phyloP scores from a whole-genome alignment of 2,329 filamentous ascomycete genomes.

The Monosporascus cannonballus region DNA sequence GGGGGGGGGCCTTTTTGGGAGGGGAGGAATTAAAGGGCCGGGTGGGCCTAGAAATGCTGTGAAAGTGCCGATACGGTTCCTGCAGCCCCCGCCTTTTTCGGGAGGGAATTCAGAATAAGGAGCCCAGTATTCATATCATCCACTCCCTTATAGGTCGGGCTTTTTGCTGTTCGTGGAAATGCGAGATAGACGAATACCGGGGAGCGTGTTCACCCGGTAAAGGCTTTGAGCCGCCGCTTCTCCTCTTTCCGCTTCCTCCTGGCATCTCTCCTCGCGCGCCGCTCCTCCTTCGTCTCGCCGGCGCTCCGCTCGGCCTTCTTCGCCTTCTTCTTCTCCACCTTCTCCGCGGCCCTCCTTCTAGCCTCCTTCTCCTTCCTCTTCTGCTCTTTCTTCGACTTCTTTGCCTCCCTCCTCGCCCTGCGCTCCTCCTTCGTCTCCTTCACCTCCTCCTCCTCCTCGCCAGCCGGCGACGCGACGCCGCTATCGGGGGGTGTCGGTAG shows the following conservation, averaged over 20 bases:
- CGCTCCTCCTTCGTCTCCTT: constrained; percentile 27
- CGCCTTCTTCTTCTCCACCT: constrained; percentile 19
- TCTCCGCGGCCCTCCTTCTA: constrained; percentile 24
- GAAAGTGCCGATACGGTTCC: too few relatives aligned
- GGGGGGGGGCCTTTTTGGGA: too few relatives aligned
- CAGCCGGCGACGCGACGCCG: constrained; percentile 21
- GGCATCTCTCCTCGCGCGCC: constrained; percentile 36
- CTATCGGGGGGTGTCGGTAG: constrained; percentile 26
- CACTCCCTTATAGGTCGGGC: too few relatives aligned
- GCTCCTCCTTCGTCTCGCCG: constrained; percentile 40
- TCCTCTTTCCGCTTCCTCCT: constrained; percentile 33
- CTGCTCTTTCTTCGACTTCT: constrained; percentile 26
- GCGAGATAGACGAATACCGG: too few relatives aligned
- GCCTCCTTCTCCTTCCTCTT: constrained; percentile 17
- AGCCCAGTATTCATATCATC: too few relatives aligned
- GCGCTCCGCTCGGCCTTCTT: constrained; percentile 17
- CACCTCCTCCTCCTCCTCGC: constrained; percentile 27
- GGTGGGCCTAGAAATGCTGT: too few relatives aligned
- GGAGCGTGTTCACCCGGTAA: constrained; percentile 6
- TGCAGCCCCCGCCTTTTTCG: too few relatives aligned
- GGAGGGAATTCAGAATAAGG: too few relatives aligned
- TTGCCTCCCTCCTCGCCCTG: constrained; percentile 18
- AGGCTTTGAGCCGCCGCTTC: constrained; percentile 18
- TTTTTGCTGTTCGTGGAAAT: too few relatives aligned
- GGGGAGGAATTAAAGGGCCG: too few relatives aligned